Conservation (phyloP, 495 filamentous ascomycete species). For the Sordaria brevicollis region DNA sequence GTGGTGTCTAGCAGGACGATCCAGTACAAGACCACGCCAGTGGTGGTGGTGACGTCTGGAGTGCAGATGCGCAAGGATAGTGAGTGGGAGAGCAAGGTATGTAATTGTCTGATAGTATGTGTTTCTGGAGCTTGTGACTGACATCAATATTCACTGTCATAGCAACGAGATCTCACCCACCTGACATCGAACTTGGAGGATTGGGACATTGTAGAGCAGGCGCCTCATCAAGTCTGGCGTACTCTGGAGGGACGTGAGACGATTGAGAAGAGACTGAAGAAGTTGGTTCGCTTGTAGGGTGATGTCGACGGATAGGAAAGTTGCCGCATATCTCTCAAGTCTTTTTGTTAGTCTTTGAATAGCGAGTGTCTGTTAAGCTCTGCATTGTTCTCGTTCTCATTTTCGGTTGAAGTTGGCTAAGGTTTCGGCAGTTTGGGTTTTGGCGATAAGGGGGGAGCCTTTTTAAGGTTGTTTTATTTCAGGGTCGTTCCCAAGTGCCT, state of each 20-base stretch:
- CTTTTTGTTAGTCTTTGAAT: too few species aligned
- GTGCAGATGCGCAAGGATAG: conserved; percentile 40
- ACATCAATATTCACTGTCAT: conserved; percentile 25
- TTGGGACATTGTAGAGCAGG: conserved; percentile 80
- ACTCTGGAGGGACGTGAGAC: conserved; percentile 53
- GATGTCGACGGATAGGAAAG: background rate
- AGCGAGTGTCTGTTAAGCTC: background rate
- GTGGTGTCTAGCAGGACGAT: conserved; percentile 65
- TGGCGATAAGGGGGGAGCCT: background rate
- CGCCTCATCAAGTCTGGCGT: conserved; percentile 81
- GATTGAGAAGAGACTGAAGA: conserved; percentile 43
- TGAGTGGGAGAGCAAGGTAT: conserved; percentile 58
- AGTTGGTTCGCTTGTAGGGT: conserved; percentile 34
- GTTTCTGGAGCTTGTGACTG: background rate
- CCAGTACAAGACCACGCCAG: conserved; percentile 58
- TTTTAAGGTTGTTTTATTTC: background rate
- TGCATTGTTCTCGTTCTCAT: background rate
- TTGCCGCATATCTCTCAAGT: background rate
- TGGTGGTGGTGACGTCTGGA: conserved; percentile 78
- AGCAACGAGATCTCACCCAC: conserved; percentile 69
- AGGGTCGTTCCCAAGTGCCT: background rate
- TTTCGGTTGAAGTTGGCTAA: background rate
- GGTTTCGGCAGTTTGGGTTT: background rate
- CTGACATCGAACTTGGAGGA: conserved; percentile 64
- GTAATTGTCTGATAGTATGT: background rate